Base-by-base conservation (phyloP, 495 filamentous ascomycete genomes). In the Neurospora sp. region DNA sequence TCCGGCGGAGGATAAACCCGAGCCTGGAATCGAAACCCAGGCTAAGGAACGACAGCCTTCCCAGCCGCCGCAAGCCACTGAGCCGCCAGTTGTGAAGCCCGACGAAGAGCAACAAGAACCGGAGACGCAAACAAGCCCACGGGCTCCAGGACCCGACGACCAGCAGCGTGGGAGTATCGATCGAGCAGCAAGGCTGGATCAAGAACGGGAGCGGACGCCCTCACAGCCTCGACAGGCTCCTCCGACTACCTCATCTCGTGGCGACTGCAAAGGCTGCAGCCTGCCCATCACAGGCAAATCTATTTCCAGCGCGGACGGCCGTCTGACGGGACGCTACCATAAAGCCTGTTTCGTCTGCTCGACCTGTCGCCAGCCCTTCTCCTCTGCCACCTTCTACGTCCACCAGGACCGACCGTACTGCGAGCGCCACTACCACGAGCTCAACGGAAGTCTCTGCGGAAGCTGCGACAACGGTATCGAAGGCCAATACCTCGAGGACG, bases 321-420 rank as follows among this genome's bases (percentile, higher is more conserved):
- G 95, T 61, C 86, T 99, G 5, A 97, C 94, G 3, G 96, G 96
- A 1, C 90, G 94, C 42, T 99, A 97, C 77, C 96, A 99, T 81
- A 94, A 94, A 75, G 86, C 90, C 16, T 99, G 96, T 78, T 98
- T 99, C 79, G 92, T 95, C 5, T 99, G 96, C 84, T 88, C 88
- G 4, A 93, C 92, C 8, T 99, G 96, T 83, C 82, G 83, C 14
- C 87, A 88, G 35, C 92, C 94, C 3, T 99, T 99, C 77, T 84
- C 89, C 65, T 95, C 94, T 0, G 87, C 93, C 2, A 94, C 96
- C 70, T 99, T 99, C 77, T 99, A 99, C 81, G 94, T 99, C 44
- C 83, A 93, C 42, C 83, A 92, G 75, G 92, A 99, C 80, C 83
- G 89, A 9, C 96, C 96, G 4, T 97, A 92, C 83, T 99, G 96